phyloP scores from a whole-genome alignment of 2,329 filamentous ascomycete genomes.

The Acarospora socialis region DNA sequence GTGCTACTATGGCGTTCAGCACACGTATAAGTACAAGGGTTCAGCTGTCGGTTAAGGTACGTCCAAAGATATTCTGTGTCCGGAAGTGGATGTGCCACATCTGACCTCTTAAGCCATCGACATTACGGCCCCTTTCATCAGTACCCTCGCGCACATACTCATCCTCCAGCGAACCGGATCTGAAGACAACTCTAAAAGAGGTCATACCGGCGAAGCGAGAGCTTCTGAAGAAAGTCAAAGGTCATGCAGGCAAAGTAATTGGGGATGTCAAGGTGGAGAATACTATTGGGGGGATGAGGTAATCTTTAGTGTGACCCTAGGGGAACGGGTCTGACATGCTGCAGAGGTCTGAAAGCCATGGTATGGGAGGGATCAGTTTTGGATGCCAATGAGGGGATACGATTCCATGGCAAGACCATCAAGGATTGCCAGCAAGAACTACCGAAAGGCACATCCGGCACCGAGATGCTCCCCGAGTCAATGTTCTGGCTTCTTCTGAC shows the following conservation, averaged over 20 bases:
- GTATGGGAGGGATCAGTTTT: slow-evolving; percentile 97
- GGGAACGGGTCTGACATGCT: neutral
- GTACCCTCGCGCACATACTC: slow-evolving; percentile 44
- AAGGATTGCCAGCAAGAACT: slow-evolving; percentile 92
- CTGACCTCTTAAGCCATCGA: neutral
- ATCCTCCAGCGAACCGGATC: slow-evolving; percentile 64
- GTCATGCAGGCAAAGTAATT: slow-evolving; percentile 64
- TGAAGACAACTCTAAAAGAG: slow-evolving; percentile 73
- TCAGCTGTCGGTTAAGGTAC: neutral
- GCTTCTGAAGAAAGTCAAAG: slow-evolving; percentile 86
- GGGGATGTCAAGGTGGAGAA: slow-evolving; percentile 91
- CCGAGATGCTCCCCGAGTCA: slow-evolving; percentile 94
- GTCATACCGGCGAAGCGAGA: slow-evolving; percentile 87
- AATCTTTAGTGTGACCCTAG: slow-evolving; percentile 14
- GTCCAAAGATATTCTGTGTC: too few species aligned
- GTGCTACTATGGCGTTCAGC: neutral
- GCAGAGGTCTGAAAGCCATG: slow-evolving; percentile 81
- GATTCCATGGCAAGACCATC: slow-evolving; percentile 95
- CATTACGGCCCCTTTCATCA: neutral
- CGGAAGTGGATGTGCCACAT: neutral
- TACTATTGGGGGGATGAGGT: slow-evolving; percentile 88
- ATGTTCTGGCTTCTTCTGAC: slow-evolving; percentile 99
- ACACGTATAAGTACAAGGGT: neutral
- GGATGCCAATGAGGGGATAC: slow-evolving; percentile 91
- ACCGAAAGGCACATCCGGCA: slow-evolving; percentile 80